Evolutionary conservation across 1,284 basidiomycete species (phyloP).

Genomic region (Cryptococcus amylolentus): DNA sequence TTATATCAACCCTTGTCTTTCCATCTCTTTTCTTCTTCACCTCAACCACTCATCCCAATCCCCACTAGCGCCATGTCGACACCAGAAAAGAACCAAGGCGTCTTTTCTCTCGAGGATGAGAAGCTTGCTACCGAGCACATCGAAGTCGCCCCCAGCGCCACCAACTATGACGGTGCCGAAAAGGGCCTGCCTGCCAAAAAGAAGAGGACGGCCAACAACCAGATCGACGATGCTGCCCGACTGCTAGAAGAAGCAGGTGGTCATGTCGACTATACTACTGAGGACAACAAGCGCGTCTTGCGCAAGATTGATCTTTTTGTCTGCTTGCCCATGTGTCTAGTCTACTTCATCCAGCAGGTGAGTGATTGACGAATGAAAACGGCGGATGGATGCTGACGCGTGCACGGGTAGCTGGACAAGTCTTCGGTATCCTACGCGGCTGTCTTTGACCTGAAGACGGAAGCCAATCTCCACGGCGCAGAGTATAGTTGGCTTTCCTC

Average conservation of each 20-base stretch:
- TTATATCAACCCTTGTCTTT: neutral
- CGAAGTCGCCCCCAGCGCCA: constrained; percentile 3
- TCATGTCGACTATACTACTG: constrained; percentile 29
- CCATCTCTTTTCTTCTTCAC: neutral
- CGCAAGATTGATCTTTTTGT: constrained; percentile 33
- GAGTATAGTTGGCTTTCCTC: constrained; percentile 36
- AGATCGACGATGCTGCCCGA: constrained; percentile 35
- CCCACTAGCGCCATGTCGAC: neutral
- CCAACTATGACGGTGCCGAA: constrained; percentile 4
- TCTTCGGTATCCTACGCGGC: constrained; percentile 43
- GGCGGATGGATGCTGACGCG: constrained; percentile 4
- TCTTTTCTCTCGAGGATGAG: constrained; percentile 11
- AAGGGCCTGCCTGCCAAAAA: neutral
- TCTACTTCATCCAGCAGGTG: constrained; percentile 33
- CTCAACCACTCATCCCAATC: neutral
- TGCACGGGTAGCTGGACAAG: constrained; percentile 39
- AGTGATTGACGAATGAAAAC: neutral
- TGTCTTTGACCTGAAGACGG: constrained; percentile 35
- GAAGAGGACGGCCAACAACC: constrained; percentile 17
- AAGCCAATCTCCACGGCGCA: constrained; percentile 22
- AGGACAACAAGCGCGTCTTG: constrained; percentile 34
- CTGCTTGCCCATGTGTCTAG: constrained; percentile 38
- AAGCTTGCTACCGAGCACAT: constrained; percentile 13
- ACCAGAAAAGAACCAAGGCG: neutral
- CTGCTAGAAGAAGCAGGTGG: constrained; percentile 33